Conservation (phyloP, 1,284 basidiomycete genomes). For the Austroboletus rostrupii region DNA sequence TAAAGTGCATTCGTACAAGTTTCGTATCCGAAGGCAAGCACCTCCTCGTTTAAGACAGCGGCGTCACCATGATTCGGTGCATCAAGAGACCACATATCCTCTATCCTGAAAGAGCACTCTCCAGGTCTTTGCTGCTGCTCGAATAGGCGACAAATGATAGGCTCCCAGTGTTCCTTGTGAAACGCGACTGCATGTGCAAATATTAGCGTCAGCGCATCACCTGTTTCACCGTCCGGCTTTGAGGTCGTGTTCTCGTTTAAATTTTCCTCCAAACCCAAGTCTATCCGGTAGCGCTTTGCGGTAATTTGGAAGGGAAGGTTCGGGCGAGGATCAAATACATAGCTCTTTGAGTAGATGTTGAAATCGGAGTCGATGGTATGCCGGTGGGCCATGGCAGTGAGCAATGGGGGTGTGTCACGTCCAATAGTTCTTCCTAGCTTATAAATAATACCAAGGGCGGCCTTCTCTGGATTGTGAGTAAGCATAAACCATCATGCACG, state of each 20-base stretch:
- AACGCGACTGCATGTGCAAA: not conserved
- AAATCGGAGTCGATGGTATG: too few species aligned
- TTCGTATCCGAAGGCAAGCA: not conserved
- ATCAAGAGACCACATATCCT: not conserved
- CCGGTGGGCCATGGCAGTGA: too few species aligned
- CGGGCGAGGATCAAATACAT: not conserved
- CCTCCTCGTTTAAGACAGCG: not conserved
- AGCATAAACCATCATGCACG: too few species aligned
- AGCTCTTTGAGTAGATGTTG: not conserved
- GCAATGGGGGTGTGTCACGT: too few species aligned
- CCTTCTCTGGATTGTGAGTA: too few species aligned
- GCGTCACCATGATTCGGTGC: slow-evolving; percentile 1
- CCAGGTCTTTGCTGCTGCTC: not conserved
- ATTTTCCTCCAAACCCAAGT: not conserved
- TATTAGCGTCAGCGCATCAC: not conserved
- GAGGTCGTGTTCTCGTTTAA: not conserved
- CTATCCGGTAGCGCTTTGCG: not conserved
- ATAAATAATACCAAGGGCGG: too few species aligned
- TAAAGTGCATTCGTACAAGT: not conserved
- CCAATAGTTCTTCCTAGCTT: too few species aligned
- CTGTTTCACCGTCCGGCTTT: not conserved
- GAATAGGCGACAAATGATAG: not conserved
- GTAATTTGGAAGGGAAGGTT: not conserved
- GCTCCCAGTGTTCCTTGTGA: slow-evolving; percentile 7
- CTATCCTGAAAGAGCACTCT: not conserved